Base-by-base conservation (phyloP, 2,329 filamentous ascomycete genomes). In the Ophiostoma ips region DNA sequence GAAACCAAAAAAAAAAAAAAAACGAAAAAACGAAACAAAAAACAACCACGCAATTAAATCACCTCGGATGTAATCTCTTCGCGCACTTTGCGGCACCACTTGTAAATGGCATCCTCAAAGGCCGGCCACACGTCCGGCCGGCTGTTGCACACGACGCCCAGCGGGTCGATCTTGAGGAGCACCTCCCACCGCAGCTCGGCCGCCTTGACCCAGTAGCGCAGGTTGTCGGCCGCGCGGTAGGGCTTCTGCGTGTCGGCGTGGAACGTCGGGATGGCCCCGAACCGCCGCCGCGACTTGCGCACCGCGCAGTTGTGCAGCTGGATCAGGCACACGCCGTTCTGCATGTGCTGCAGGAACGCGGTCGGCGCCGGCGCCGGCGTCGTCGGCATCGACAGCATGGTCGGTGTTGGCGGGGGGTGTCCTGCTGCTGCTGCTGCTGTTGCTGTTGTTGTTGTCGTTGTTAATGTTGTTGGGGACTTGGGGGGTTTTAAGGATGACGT, bases 151-250 rank as follows among this genome's bases (percentile, higher is more conserved):
- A 95, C 89, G 8, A 95, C 76, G 28, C 83, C 87, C 66, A 94
- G 82, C 19, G 90, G 87, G 60, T 95, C 87, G 49, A 95, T 74
- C 55, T 83, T 78, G 48, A 96, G 71, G 57, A 84, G 76, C 36
- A 89, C 77, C 66, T 96, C 92, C 82, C 90, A 98, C 50, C 92
- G 80, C 52, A 96, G 72, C 68, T 98, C 89, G 8, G 89, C 88
- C 1, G 90, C 92, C 69, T 98, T 98, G 66, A 85, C 77, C 90
- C 92, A 98, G 71, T 84, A 98, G 37, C 88, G 79, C 54, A 98
- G 73, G 63, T 98, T 98, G 58, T 98, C 92, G 3, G 89, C 87
- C 55, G 83, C 83, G 46, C 92, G 83, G 64, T 98, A 98, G 0
- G 92, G 92, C 67, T 96, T 96, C 53, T 80, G 82, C 10, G 92